Evolutionary conservation across 805 yeast species (phyloP), one percentile per base, ranked within the genome.

Genomic region (Wickerhamomyces mucosus): DNA sequence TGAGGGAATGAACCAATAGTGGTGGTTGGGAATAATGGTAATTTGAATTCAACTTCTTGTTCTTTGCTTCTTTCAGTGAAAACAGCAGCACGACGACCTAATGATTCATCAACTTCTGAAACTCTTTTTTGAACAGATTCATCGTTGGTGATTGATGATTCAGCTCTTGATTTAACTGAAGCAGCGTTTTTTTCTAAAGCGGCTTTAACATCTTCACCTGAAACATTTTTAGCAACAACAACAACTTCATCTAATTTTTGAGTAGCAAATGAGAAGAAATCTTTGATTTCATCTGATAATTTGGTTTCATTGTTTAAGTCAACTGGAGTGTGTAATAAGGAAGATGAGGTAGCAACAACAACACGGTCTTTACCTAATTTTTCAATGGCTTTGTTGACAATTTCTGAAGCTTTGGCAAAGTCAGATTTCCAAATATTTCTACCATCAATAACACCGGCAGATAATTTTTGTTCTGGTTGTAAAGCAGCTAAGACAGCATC

Each of bases 1-100:
- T 92, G 99, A 55, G 99, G 99, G 96, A 92, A 92, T 45, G 99
- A 92, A 67, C 99, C 99, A 65, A 92, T 92, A 55, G 98, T 92
- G 63, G 99, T 92, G 61, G 99, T 92, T 69, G 99, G 99, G 95
- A 92, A 92, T 58, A 83, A 69, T 51, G 99, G 98, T 63, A 92
- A 73, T 74, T 92, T 82, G 73, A 82, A 83, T 59, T 76, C 69
- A 51, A 64, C 67, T 71, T 83, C 73, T 73, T 92, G 98, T 52
- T 77, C 88, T 50, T 68, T 79, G 57, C 84, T 75, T 73, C 99
- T 84, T 47, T 63, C 70, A 51, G 80, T 75, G 78, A 92, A 92
- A 41, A 92, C 78, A 52, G 85, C 63, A 62, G 75, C 70, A 76
- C 99, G 85, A 61, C 81, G 73, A 43, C 89, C 72, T 67, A 72